These are phyloP conservation scores for Venturia effusa DNA, from an alignment of 2,329 filamentous ascomycete genomes.

Conservation along the genomic window DNA sequence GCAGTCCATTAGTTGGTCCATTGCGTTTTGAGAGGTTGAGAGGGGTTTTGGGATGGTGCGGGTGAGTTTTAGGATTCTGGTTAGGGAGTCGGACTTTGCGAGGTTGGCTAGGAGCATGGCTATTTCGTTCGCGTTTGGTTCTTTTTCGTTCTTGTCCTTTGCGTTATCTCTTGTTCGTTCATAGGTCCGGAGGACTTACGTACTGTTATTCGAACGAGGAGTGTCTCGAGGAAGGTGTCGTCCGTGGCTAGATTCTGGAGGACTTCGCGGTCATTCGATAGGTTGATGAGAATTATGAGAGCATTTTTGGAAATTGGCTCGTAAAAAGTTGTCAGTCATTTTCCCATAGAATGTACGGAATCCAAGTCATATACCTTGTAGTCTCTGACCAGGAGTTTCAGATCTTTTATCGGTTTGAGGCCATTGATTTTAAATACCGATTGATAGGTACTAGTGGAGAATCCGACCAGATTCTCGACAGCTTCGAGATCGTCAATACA, in stretches of 20 bases:
- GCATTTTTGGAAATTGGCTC: constrained; percentile 89
- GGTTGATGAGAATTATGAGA: constrained; percentile 79
- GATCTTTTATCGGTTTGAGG: constrained; percentile 68
- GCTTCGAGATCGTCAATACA: constrained; percentile 36
- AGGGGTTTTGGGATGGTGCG: constrained; percentile 49
- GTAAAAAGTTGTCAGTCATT: constrained; percentile 1
- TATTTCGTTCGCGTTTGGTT: constrained; percentile 72
- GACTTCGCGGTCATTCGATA: constrained; percentile 66
- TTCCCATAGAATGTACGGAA: background rate
- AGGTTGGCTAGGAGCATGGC: constrained; percentile 92
- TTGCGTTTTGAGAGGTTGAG: constrained; percentile 59
- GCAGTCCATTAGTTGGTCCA: constrained; percentile 89
- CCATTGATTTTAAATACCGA: constrained; percentile 74
- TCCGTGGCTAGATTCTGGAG: constrained; percentile 64
- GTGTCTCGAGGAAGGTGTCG: constrained; percentile 64
- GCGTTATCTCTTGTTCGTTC: background rate
- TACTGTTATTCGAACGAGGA: constrained; percentile 65
- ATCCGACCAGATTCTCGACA: constrained; percentile 77
- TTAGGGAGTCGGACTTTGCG: constrained; percentile 65
- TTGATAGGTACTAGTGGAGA: constrained; percentile 58
- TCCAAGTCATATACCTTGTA: constrained; percentile 47
- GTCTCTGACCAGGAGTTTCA: constrained; percentile 80
- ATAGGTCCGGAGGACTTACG: constrained; percentile 38
- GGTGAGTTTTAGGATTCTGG: constrained; percentile 56
- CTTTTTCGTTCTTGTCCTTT: constrained; percentile 49